phyloP scores from a whole-genome alignment of 306 rosid species.

The Malus asiatica region DNA sequence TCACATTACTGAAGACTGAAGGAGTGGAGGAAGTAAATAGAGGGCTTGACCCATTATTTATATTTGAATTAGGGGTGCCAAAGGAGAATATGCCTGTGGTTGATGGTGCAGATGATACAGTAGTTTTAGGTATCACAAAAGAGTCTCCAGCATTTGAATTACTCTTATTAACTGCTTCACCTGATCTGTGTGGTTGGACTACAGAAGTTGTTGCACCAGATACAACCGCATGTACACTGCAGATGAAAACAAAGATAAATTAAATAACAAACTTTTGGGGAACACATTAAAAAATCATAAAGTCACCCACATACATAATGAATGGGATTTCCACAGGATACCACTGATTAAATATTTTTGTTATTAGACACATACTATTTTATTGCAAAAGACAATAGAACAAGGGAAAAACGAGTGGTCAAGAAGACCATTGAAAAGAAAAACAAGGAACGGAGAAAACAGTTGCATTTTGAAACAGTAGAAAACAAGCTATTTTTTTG shows the following conservation, averaged over 20 bases:
- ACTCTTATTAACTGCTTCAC: constrained; percentile 26
- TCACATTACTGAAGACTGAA: constrained; percentile 16
- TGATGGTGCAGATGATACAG: constrained; percentile 31
- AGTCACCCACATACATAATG: neutral
- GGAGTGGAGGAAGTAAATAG: constrained; percentile 28
- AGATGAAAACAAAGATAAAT: constrained; percentile 4
- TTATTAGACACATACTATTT: neutral
- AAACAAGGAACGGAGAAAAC: too few relatives aligned
- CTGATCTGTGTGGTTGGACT: constrained; percentile 26
- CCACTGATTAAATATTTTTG: neutral
- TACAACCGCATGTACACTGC: constrained; percentile 41
- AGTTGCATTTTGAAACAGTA: too few relatives aligned
- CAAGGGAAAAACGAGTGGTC: neutral
- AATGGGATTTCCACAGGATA: neutral
- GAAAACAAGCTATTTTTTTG: too few relatives aligned
- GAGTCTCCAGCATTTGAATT: constrained; percentile 25
- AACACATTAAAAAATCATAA: neutral
- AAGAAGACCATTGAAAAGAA: too few relatives aligned
- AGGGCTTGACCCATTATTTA: constrained; percentile 43
- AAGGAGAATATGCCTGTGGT: constrained; percentile 28
- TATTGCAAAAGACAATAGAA: too few relatives aligned
- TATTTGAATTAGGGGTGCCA: constrained; percentile 29
- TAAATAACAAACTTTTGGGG: neutral
- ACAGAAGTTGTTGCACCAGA: constrained; percentile 21
- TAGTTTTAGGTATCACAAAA: constrained; percentile 32